These are phyloP conservation scores for Paecilomyces dactylethromorphus DNA, from an alignment of 2,329 filamentous ascomycete genomes.

Conservation along the genomic window DNA sequence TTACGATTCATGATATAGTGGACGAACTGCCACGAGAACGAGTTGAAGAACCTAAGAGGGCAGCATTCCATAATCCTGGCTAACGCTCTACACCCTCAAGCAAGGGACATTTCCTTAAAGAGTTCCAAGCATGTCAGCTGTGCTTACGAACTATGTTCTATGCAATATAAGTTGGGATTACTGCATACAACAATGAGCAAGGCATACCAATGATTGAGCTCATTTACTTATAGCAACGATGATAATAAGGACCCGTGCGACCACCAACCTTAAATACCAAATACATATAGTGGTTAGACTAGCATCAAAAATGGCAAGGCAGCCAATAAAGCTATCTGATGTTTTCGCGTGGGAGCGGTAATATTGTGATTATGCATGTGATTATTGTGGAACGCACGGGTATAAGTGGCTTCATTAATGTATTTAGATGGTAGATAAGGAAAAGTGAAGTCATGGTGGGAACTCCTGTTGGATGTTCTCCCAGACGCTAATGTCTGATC, in stretches of 20 bases:
- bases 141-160: neutral
- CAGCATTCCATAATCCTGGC: neutral
- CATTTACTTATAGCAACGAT: neutral
- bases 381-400: neutral
- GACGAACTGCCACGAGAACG: neutral
- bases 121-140: too few relatives aligned
- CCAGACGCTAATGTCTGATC: too few relatives aligned
- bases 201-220: neutral
- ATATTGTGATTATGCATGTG: neutral
- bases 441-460: neutral
- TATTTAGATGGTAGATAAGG: neutral
- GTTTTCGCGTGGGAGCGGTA: neutral
- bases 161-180: neutral
- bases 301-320: neutral
- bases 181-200: neutral
- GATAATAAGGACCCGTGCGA: neutral
- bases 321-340: neutral
- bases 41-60: neutral
- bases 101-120: neutral
- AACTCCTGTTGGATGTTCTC: neutral
- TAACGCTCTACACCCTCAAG: neutral
- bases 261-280: neutral
- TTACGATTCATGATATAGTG: neutral
- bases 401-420: neutral
- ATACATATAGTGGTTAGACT: neutral